Evolutionary conservation across 371 early-diverging fungal genomes (phyloP).

Genomic region (Mucor racemosus): DNA sequence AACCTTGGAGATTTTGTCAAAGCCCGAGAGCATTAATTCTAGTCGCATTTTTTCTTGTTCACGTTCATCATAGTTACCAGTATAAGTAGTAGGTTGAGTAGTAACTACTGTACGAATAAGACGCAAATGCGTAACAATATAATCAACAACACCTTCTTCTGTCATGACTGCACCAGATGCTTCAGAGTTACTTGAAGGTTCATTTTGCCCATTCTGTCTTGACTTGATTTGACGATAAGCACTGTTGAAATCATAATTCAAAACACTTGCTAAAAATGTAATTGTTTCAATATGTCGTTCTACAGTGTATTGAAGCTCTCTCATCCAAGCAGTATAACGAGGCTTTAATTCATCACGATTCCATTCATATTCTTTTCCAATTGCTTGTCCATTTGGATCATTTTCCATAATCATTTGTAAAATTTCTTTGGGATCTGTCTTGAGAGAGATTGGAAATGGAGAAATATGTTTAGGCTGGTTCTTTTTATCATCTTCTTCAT

Average conservation of each 20-base stretch:
- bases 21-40: constrained; percentile 57
- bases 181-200: constrained; percentile 8
- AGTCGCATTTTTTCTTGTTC: constrained; percentile 54
- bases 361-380: constrained; percentile 27
- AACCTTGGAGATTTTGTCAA: constrained; percentile 55
- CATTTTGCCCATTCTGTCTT: constrained; percentile 21
- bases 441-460: constrained; percentile 51
- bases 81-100: constrained; percentile 47
- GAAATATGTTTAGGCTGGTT: constrained; percentile 17
- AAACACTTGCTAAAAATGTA: constrained; percentile 47
- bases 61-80: constrained; percentile 39
- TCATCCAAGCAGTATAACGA: constrained; percentile 59
- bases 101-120: constrained; percentile 50
- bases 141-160: constrained; percentile 59
- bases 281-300: constrained; percentile 56
- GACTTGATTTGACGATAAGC: constrained; percentile 47
- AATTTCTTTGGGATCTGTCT: constrained; percentile 47
- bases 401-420: constrained; percentile 45
- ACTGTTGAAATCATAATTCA: constrained; percentile 55
- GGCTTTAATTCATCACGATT: constrained; percentile 29
- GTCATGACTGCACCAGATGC: constrained; percentile 46
- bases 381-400: constrained; percentile 25
- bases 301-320: constrained; percentile 49
- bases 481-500: constrained; percentile 26
- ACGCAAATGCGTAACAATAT: constrained; percentile 52